Evolutionary conservation across 495 filamentous ascomycete genomes (phyloP).

Genomic region (Penicillium nucicola): DNA sequence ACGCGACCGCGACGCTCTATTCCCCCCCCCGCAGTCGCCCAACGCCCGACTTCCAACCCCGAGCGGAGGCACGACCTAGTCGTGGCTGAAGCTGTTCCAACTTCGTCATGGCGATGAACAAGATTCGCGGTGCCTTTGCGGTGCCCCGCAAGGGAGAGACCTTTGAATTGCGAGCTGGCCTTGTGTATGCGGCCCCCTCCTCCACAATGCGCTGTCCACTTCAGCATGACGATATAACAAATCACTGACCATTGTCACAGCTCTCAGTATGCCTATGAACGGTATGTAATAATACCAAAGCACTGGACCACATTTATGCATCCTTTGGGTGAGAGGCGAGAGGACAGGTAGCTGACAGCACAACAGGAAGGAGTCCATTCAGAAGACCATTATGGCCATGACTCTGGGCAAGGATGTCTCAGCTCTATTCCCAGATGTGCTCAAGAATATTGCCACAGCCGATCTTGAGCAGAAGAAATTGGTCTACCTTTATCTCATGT

Average conservation of each 20-base stretch:
- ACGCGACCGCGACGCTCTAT: constrained; percentile 36
- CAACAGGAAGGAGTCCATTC: constrained; percentile 89
- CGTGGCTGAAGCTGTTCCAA: constrained; percentile 40
- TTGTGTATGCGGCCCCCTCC: constrained; percentile 62
- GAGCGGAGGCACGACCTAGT: constrained; percentile 46
- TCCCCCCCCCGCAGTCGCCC: constrained; percentile 43
- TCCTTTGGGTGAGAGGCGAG: not conserved
- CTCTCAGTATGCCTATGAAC: constrained; percentile 98
- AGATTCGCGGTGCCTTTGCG: constrained; percentile 91
- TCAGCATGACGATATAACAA: constrained; percentile 3
- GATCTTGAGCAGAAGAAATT: constrained; percentile 99
- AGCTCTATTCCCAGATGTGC: constrained; percentile 92
- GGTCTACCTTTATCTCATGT: constrained; percentile 98
- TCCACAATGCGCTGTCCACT: constrained; percentile 11
- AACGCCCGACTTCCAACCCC: constrained; percentile 16
- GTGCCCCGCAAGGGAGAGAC: constrained; percentile 95
- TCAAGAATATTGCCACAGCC: constrained; percentile 96
- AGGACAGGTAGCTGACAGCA: constrained; percentile 24
- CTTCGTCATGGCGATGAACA: constrained; percentile 82
- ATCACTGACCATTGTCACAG: constrained; percentile 36
- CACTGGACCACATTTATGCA: not conserved
- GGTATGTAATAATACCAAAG: constrained; percentile 40
- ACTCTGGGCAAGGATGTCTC: constrained; percentile 98
- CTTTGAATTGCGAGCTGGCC: constrained; percentile 91
- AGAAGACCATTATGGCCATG: constrained; percentile 99